Evolutionary conservation across 2,329 filamentous ascomycete species (phyloP).

Genomic region (Fusarium foetens): DNA sequence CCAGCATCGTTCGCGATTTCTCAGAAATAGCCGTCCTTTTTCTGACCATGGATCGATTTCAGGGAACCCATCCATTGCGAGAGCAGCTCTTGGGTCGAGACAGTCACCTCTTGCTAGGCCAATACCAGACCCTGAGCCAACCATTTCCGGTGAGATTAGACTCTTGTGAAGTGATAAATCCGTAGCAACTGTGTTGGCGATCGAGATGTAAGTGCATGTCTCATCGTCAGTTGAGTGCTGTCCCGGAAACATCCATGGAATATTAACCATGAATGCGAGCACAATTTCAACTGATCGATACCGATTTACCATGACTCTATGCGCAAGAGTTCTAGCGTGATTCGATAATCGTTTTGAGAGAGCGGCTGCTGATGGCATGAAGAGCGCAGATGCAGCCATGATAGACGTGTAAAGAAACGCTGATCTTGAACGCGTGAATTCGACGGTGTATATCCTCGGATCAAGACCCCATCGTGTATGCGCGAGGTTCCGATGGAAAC

Average conservation of each 20-base stretch:
- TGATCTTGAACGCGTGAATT: conserved; percentile 74
- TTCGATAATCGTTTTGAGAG: conserved; percentile 72
- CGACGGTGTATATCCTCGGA: conserved; percentile 70
- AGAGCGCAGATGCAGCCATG: conserved; percentile 73
- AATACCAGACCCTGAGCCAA: conserved; percentile 56
- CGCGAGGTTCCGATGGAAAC: conserved; percentile 75
- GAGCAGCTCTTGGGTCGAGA: conserved; percentile 72
- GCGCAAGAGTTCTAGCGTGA: conserved; percentile 71
- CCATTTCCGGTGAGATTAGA: conserved; percentile 64
- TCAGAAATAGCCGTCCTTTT: conserved; percentile 68
- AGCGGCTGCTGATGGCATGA: conserved; percentile 70
- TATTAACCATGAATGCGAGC: conserved; percentile 78
- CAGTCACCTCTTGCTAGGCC: conserved; percentile 72
- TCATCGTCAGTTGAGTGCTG: conserved; percentile 77
- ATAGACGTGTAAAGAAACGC: conserved; percentile 79
- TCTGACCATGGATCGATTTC: conserved; percentile 70
- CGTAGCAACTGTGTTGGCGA: conserved; percentile 74
- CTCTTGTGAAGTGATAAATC: conserved; percentile 78
- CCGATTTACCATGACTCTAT: conserved; percentile 68
- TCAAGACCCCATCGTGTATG: conserved; percentile 81
- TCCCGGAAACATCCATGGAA: conserved; percentile 79
- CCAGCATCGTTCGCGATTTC: conserved; percentile 75
- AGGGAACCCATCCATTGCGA: conserved; percentile 74
- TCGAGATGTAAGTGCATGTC: conserved; percentile 76
- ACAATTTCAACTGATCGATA: conserved; percentile 79